Evolutionary conservation across 306 rosid genomes (phyloP).

Genomic region (Fragaria ananassa): DNA sequence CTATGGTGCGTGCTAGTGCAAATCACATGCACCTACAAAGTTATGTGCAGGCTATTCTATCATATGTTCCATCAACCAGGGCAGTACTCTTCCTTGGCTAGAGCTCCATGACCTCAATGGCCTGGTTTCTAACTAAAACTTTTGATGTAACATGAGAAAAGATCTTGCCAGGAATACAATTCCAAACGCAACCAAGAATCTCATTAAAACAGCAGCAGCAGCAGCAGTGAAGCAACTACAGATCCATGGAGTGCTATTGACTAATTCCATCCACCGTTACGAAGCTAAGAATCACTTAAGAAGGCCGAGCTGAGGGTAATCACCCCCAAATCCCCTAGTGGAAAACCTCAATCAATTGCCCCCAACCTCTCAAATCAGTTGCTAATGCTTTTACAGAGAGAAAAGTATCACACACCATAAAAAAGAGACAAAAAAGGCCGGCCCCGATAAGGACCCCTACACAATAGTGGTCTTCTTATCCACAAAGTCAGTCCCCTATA

Average conservation of each 20-base stretch:
- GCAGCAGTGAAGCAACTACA: background rate
- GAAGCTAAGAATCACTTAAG: background rate
- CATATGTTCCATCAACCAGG: background rate
- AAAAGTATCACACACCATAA: constrained; percentile 5
- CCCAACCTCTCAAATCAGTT: background rate
- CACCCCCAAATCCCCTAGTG: background rate
- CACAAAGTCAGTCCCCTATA: background rate
- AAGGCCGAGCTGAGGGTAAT: background rate
- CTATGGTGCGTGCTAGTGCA: background rate
- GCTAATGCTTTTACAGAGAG: background rate
- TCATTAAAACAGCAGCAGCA: too few relatives aligned
- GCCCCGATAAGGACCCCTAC: background rate
- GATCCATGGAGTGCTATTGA: background rate
- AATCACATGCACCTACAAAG: background rate
- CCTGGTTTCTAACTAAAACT: too few relatives aligned
- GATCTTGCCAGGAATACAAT: background rate
- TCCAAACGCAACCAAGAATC: background rate
- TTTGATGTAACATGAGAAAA: background rate
- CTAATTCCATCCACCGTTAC: background rate
- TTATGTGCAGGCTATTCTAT: background rate
- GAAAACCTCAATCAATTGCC: background rate
- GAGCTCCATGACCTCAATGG: background rate
- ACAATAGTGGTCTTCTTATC: background rate
- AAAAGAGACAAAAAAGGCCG: background rate
- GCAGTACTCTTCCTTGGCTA: background rate